Base-by-base conservation (phyloP, 2,329 filamentous ascomycete species). In the Lojkania enalia region DNA sequence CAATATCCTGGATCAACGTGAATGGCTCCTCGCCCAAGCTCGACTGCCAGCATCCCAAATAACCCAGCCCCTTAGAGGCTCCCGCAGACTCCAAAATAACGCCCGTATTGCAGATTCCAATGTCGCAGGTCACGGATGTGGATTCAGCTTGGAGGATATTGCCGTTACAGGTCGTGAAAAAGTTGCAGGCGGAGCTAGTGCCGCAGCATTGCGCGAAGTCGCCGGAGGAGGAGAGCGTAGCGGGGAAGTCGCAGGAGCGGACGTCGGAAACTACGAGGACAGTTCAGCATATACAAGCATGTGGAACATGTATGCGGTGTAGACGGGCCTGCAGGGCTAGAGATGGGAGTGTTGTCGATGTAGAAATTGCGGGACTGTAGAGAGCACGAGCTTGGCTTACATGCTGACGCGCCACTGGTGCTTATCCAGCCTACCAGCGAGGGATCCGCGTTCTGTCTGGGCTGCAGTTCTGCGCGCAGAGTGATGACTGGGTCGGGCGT, bases 41-140 rank as follows among this genome's bases (percentile, higher is more conserved):
- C 23, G 58, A 59, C 5, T 53, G 52, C 58, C 60, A 63, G 32
- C 60, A 63, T 3, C 52, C 60, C 21, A 63, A 15, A 38, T 52
- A 55, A 7, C 44, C 52, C 32, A 46, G 33, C 2, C 54, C 57
- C 5, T 21, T 48, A 16, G 25, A 47, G 5, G 55, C 55, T n/a
- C 57, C 58, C 3, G 52, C 40, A 2, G 51, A 57, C 4, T 46
- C 33, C 11, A 61, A 51, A 18, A 62, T 42, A 11, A 60, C 49
- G 14, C 42, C 58, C 11, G 58, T 62, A 36, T 63, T 63, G 15
- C 60, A 61, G 29, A 20, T 55, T 12, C 55, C 57, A 29, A 52
- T 40, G 16, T 60, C 57, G 35, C 56, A 63, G 14, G 49, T 46
- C n/a, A 63, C 33, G 15, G 45, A 51, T 3, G 60, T 58, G 9